Conservation (phyloP, 257 asterid species). For the Petunia axillaris region DNA sequence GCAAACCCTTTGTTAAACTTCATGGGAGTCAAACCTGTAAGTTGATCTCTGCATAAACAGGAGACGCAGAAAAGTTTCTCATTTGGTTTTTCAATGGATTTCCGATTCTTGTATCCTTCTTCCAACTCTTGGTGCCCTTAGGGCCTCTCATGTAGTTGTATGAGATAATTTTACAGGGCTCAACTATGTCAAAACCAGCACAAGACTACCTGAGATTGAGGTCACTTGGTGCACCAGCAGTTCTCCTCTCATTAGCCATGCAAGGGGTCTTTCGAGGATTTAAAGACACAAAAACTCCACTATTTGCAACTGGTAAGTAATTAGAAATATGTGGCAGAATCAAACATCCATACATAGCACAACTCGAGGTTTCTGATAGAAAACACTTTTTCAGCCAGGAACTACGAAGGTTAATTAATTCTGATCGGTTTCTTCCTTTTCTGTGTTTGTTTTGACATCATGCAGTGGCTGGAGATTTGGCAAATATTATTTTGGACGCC, state of each 20-base stretch:
- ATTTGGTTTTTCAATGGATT: not conserved
- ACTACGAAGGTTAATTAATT: not conserved
- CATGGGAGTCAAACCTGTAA: conserved; percentile 76
- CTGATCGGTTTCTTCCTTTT: not conserved
- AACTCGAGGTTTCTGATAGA: not conserved
- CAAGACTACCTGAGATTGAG: conserved; percentile 61
- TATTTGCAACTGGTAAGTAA: conserved; percentile 64
- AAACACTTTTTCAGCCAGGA: not conserved
- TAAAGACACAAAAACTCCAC: conserved; percentile 78
- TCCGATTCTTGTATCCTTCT: conserved; percentile 2
- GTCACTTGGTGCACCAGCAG: conserved; percentile 83
- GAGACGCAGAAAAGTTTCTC: not conserved
- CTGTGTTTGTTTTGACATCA: conserved; percentile 21
- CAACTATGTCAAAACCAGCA: conserved; percentile 64
- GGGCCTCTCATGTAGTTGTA: not conserved
- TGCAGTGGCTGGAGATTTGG: conserved; percentile 65
- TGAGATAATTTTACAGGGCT: conserved; percentile 42
- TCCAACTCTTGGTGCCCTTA: not conserved
- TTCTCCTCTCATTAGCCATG: conserved; percentile 75
- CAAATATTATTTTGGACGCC: conserved; percentile 69
- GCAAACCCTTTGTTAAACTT: conserved; percentile 66
- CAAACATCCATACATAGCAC: not conserved
- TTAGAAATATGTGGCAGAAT: not conserved
- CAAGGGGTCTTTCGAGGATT: conserved; percentile 85
- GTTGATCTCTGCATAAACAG: conserved; percentile 23